Evolutionary conservation across 768 basidiomycete species (phyloP).

Genomic region (Clavulina sp.): DNA sequence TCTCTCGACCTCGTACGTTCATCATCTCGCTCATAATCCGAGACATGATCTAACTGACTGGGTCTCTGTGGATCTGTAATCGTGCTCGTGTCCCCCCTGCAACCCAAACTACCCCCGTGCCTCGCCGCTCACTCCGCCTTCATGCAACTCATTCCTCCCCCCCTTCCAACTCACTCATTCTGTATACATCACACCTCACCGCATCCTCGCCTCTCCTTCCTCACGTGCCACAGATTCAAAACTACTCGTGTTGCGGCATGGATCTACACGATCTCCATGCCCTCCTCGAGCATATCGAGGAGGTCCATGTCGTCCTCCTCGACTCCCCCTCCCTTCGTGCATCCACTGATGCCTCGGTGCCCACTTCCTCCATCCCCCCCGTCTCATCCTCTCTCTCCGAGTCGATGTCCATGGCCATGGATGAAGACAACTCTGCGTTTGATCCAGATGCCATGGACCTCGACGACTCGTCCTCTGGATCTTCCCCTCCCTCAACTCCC

Average conservation of each 20-base stretch:
- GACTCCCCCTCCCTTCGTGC: constrained; percentile 18
- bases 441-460: constrained; percentile 8
- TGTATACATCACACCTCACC: too few species aligned
- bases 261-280: constrained; percentile 61
- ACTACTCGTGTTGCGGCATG: constrained; percentile 81
- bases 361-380: constrained; percentile 24
- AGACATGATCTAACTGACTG: too few species aligned
- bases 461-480: constrained; percentile 14
- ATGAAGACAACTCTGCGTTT: constrained; percentile 17
- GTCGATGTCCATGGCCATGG: constrained; percentile 12
- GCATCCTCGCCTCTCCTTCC: background rate
- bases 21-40: constrained; percentile 4
- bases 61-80: too few species aligned
- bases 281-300: constrained; percentile 83
- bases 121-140: background rate
- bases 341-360: background rate
- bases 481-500: constrained; percentile 11
- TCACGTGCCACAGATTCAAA: constrained; percentile 38
- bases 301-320: constrained; percentile 67
- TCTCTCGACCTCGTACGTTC: constrained; percentile 46
- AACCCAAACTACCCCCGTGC: too few species aligned
- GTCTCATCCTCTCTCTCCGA: too few species aligned
- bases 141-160: background rate
- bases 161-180: background rate
- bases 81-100: too few species aligned